Conservation (phyloP, 2,329 filamentous ascomycete species). For the Xenosphaeropsis pyriputrescens region DNA sequence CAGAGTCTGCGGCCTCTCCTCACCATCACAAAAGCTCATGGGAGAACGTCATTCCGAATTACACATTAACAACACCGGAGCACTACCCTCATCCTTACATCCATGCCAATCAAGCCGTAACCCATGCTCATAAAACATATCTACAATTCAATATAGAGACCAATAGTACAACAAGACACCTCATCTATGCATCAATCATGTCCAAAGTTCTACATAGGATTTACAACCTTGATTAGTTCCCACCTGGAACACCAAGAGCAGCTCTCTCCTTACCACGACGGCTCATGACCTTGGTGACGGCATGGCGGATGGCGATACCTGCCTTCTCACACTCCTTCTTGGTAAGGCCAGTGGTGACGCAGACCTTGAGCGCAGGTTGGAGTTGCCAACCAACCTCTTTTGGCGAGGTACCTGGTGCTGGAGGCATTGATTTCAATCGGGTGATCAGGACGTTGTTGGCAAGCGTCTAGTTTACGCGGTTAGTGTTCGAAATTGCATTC, state of each 20-base stretch:
- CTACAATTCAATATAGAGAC: no score
- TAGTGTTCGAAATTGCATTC: conserved; percentile 3
- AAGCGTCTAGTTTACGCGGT: conserved; percentile 42
- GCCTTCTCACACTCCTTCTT: conserved; percentile 96
- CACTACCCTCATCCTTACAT: no score
- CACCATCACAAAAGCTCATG: no score
- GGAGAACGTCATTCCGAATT: no score
- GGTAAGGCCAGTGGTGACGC: conserved; percentile 71
- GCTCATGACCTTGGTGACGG: conserved; percentile 82
- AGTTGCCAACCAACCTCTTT: conserved; percentile 57
- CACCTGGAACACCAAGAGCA: conserved; percentile 15
- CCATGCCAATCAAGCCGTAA: no score
- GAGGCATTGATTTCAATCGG: conserved; percentile 65
- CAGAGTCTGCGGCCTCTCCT: no score
- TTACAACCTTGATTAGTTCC: neutral
- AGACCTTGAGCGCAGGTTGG: conserved; percentile 80
- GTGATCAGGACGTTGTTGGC: conserved; percentile 84
- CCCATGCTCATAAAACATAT: no score
- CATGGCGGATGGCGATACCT: conserved; percentile 74
- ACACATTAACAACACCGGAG: no score
- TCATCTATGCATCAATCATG: no score
- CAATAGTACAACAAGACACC: no score
- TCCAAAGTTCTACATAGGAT: no score
- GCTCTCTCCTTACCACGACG: conserved; percentile 37
- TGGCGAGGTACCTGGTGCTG: conserved; percentile 43